These are phyloP conservation scores for Chalciporus sp. DNA, from an alignment of 1,284 basidiomycete genomes.

Conservation along the genomic window DNA sequence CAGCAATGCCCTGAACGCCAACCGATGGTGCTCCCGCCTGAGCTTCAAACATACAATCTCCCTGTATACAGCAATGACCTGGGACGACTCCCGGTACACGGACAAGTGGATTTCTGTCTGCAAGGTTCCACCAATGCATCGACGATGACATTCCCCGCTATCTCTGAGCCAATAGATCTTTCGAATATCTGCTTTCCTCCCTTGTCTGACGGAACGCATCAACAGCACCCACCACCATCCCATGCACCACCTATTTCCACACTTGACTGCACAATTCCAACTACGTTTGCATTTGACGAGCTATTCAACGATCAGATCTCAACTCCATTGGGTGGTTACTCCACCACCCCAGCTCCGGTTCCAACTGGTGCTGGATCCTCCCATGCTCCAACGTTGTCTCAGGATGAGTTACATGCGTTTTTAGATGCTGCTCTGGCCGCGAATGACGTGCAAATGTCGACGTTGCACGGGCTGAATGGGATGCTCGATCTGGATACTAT, in stretches of 20 bases:
- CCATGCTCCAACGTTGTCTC: neutral
- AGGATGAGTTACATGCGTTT: constrained; percentile 14
- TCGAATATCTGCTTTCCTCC: constrained; percentile 27
- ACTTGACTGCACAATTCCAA: constrained; percentile 6
- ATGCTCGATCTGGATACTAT: constrained; percentile 41
- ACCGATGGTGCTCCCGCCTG: constrained; percentile 1
- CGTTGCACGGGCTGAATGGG: constrained; percentile 3
- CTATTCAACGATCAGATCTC: constrained; percentile 28
- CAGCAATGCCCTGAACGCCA: constrained; percentile 7
- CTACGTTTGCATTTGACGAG: constrained; percentile 25
- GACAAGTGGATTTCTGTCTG: constrained; percentile 30
- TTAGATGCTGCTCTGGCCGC: constrained; percentile 7
- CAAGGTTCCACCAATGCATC: neutral
- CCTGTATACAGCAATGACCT: constrained; percentile 65
- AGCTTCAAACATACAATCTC: constrained; percentile 28
- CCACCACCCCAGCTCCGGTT: constrained; percentile 1
- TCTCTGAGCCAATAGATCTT: constrained; percentile 8
- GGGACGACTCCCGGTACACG: constrained; percentile 55
- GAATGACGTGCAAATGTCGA: neutral
- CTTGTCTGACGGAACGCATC: neutral
- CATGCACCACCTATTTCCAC: neutral
- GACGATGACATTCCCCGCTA: neutral
- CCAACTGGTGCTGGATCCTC: neutral
- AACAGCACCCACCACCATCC: neutral
- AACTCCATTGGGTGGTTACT: constrained; percentile 11